Evolutionary conservation across 2,329 filamentous ascomycete species (phyloP).

Genomic region (Hypoxylon sp.): DNA sequence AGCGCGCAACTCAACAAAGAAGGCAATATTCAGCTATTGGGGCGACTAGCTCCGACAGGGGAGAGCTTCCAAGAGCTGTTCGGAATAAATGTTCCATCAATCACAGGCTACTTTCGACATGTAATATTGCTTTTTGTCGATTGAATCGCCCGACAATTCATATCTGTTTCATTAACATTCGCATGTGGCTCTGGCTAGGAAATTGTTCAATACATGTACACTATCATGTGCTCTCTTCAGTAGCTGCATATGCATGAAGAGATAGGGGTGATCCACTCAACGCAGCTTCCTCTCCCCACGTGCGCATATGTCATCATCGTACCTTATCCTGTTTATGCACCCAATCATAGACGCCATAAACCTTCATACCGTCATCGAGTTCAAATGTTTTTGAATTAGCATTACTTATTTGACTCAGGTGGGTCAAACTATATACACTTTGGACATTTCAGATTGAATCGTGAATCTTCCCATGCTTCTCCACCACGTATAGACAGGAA

Average conservation of each 20-base stretch:
- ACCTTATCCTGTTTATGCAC: not conserved
- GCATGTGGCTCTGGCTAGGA: conserved; percentile 7
- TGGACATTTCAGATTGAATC: not conserved
- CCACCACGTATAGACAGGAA: not conserved
- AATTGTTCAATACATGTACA: not conserved
- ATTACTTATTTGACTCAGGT: not conserved
- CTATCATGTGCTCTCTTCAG: conserved; percentile 9
- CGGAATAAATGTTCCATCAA: conserved; percentile 39
- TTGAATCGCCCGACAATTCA: not conserved
- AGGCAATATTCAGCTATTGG: conserved; percentile 20
- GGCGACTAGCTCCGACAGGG: conserved; percentile 11
- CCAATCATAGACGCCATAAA: conserved; percentile 4
- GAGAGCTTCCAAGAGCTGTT: conserved; percentile 8
- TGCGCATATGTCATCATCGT: conserved; percentile 32
- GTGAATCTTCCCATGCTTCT: conserved; percentile 4
- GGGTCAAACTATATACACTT: not conserved
- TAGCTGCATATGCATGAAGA: conserved; percentile 33
- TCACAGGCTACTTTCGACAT: conserved; percentile 7
- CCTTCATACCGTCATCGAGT: conserved; percentile 10
- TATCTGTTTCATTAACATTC: conserved; percentile 13
- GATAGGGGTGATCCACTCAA: conserved; percentile 40
- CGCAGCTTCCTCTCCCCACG: conserved; percentile 37
- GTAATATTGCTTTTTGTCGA: conserved; percentile 11
- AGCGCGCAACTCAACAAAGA: conserved; percentile 25
- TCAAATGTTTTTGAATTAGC: conserved; percentile 2